Conservation (phyloP, 495 filamentous ascomycete genomes). For the Daldinia bambusicola region DNA sequence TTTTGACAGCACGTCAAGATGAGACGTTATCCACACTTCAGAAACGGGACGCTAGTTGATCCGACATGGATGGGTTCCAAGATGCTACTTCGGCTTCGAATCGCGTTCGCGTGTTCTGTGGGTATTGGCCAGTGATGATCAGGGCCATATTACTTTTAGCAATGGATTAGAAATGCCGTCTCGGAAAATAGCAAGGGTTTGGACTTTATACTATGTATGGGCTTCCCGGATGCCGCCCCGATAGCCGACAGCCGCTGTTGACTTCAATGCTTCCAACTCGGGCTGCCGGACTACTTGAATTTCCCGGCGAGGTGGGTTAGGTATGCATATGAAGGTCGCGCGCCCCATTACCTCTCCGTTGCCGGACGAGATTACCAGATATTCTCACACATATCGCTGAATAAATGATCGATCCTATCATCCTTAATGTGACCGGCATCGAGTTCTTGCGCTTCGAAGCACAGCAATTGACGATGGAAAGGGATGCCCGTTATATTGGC, state of each 20-base stretch:
- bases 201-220: conserved; percentile 1
- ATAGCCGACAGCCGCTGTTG: conserved; percentile 31
- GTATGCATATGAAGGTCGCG: background rate
- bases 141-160: conserved; percentile 4
- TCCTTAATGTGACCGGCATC: background rate
- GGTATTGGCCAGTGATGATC: background rate
- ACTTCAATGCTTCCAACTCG: background rate
- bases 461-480: conserved; percentile 18
- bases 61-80: background rate
- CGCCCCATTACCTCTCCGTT: background rate
- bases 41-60: background rate
- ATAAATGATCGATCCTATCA: background rate
- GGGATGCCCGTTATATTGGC: background rate
- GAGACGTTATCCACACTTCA: background rate
- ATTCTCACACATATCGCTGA: conserved; percentile 14
- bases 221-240: conserved; percentile 28
- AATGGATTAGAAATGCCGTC: conserved; percentile 18
- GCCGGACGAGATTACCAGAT: background rate
- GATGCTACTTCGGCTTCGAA: conserved; percentile 1
- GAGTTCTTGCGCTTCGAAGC: background rate
- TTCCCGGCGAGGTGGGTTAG: background rate
- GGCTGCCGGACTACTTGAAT: conserved; percentile 2
- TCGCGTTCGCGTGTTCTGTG: background rate
- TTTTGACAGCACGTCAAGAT: conserved; percentile 4
- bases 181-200: background rate